Base-by-base conservation (phyloP, 306 rosid species). In the Rubus idaeus region DNA sequence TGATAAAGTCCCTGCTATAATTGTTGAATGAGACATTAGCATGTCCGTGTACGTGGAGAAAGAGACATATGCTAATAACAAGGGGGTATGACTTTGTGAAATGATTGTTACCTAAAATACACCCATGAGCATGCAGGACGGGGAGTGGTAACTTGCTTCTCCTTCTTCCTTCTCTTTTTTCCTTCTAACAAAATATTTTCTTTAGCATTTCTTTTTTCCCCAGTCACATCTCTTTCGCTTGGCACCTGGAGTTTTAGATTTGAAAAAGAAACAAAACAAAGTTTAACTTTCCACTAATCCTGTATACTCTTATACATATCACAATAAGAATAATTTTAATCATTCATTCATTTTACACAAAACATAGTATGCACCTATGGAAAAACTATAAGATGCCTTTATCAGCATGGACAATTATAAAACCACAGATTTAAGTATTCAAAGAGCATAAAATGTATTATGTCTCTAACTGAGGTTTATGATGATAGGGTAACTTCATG, bases 111-210 rank as follows among this genome's bases (percentile, higher is more conserved):
- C 87, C 84, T 76, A 62, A 83, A 83, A 70, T 76, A 83, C 55
- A 83, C 87, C 87, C 84, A 83, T 12, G 87, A 83, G 81, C 87
- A 83, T 14, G 84, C 81, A 56, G 84, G 87, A 58, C 83, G 87
- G 68, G 86, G 80, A 44, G 74, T 67, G 26, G 76, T 53, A 57
- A 58, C 50, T 76, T 72, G 79, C 65, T 79, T 71, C 74, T 76
- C 76, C 65, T 76, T 70, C 76, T 75, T 83, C 73, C 69, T 76
- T 65, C 52, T 83, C 56, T 64, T 71, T 56, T 50, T 83, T 37
- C 66, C 35, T 30, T 30, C 35, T 30, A 30, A 66, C 41, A 71
- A 45, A 67, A 49, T 21, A 68, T 71, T 30, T 17, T 76, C 55
- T 18, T 60, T 78, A 63, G 16, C 57, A 71, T 41, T 80, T 74